Evolutionary conservation across 768 basidiomycete species (phyloP).

Genomic region (Lentinula sp.): DNA sequence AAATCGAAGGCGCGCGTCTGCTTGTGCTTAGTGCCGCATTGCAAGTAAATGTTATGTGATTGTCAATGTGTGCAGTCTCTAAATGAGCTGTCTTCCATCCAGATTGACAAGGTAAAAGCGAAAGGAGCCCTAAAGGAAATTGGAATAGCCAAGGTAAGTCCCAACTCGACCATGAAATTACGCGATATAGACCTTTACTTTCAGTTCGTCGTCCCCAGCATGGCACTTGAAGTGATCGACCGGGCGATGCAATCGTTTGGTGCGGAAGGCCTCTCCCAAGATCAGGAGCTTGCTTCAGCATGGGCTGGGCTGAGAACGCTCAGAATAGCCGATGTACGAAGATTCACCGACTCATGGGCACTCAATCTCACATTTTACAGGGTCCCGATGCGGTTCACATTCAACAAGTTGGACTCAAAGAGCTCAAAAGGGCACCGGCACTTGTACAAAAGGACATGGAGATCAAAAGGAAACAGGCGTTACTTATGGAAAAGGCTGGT

Average conservation of each 20-base stretch:
- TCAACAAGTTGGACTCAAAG: conserved; percentile 89
- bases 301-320: conserved; percentile 85
- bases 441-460: conserved; percentile 51
- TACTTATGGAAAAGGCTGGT: conserved; percentile 50
- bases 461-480: conserved; percentile 51
- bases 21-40: conserved; percentile 90
- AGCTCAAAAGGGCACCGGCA: conserved; percentile 70
- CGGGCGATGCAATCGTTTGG: conserved; percentile 95
- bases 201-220: conserved; percentile 89
- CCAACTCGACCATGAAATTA: background rate
- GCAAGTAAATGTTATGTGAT: conserved; percentile 43
- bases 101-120: conserved; percentile 88
- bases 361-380: background rate
- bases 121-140: conserved; percentile 98
- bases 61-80: background rate
- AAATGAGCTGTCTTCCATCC: conserved; percentile 1
- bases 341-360: no score
- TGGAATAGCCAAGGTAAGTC: conserved; percentile 85
- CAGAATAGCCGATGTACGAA: conserved; percentile 71
- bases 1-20: conserved; percentile 83
- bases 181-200: conserved; percentile 2
- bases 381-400: conserved; percentile 65
- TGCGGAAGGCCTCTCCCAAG: conserved; percentile 93
- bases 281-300: conserved; percentile 70
- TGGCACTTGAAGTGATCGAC: conserved; percentile 87